Conservation (phyloP, 2,329 filamentous ascomycete species). For the Fusarium sambucinum region DNA sequence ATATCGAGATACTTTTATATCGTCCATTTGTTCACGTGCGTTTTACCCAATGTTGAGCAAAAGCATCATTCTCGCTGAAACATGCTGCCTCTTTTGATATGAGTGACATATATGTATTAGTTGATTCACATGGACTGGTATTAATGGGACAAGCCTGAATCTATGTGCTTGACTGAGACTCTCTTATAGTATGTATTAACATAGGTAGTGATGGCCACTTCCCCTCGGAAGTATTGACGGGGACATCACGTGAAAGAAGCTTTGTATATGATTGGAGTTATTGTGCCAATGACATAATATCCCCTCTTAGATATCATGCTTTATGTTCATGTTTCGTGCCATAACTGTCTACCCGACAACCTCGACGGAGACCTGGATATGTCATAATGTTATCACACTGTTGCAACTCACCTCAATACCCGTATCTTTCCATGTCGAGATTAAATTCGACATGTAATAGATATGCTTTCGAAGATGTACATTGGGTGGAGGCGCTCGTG, state of each 20-base stretch:
- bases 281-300: background rate
- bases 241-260: background rate
- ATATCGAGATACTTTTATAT: background rate
- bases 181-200: background rate
- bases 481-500: background rate
- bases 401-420: background rate
- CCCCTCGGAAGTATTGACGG: background rate
- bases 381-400: background rate
- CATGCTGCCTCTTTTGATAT: background rate
- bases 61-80: background rate
- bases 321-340: background rate
- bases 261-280: background rate
- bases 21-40: background rate
- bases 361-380: background rate
- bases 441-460: too few species aligned
- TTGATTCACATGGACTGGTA: background rate
- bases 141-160: background rate
- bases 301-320: background rate
- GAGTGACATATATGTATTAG: background rate
- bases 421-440: background rate
- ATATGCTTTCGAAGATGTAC: background rate
- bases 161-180: background rate
- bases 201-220: background rate
- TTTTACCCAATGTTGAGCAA: background rate
- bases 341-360: background rate